These are phyloP conservation scores for Penicillium brevicompactum DNA, from an alignment of 2,329 filamentous ascomycete genomes.

Conservation along the genomic window DNA sequence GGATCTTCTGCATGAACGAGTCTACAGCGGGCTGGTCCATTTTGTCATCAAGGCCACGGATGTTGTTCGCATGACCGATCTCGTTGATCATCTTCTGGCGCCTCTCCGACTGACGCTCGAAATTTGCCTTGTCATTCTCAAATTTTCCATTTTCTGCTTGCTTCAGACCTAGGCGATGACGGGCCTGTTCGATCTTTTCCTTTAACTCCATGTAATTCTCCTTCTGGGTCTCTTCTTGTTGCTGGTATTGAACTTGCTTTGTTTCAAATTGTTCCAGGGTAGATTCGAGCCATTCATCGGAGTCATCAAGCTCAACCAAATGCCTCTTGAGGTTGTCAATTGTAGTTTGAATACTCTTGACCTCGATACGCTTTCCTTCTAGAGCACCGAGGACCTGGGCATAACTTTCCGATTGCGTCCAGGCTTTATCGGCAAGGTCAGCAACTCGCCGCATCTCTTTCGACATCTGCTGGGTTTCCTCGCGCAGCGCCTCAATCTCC, in stretches of 20 bases:
- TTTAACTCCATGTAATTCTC: conserved; percentile 67
- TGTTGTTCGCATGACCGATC: conserved; percentile 72
- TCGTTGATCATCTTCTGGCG: conserved; percentile 76
- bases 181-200: conserved; percentile 50
- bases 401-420: conserved; percentile 72
- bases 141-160: conserved; percentile 65
- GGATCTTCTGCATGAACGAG: conserved; percentile 76
- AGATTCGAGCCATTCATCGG: conserved; percentile 72
- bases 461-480: conserved; percentile 63
- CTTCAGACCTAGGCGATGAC: conserved; percentile 43
- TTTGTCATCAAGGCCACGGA: conserved; percentile 81
- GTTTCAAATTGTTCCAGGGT: conserved; percentile 78
- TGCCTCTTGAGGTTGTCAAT: conserved; percentile 70
- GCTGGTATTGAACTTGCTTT: conserved; percentile 65
- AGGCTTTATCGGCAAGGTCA: conserved; percentile 64
- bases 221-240: conserved; percentile 65
- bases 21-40: conserved; percentile 72
- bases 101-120: conserved; percentile 74
- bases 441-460: conserved; percentile 47
- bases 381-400: conserved; percentile 74
- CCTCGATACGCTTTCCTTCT: conserved; percentile 74
- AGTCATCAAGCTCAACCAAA: conserved; percentile 75
- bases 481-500: conserved; percentile 60
- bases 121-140: conserved; percentile 82
- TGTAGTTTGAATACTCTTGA: conserved; percentile 68